Base-by-base conservation (phyloP, 192 early-diverging fungal species). In the Chytriomyces hyalinus region DNA sequence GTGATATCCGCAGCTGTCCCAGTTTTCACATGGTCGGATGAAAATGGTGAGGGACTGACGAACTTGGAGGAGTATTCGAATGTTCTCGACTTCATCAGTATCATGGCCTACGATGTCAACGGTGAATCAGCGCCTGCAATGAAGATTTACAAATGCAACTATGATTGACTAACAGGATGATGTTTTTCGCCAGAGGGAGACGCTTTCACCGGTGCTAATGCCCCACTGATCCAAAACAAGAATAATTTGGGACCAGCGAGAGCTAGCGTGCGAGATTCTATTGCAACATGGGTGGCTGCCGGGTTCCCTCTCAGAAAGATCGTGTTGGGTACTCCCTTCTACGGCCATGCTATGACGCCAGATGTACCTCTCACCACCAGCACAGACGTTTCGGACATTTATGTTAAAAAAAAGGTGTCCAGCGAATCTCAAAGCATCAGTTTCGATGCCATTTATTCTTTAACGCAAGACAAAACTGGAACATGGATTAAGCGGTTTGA, bases 401-500 rank as follows among this genome's bases (percentile, higher is more conserved):
- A 57, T 4, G 20, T 57, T 5, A 57, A 20, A 13, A 57, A 57
- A 13, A 57, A 57, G 15, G 53, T n/a, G 13, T 20, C 53, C 53
- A 57, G 53, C 53, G 20, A 57, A 13, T 57, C 20, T 20, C 20
- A 13, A 13, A 57, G 53, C 53, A 57, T 57, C 15, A 20, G 15
- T 1, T 20, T 57, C 5, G 13, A 57, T 3, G 53, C 53, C 2
- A 57, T 57, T n/a, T n/a, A 13, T 57, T 13, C 53, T 13, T 20
- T 13, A 20, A 20, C 15, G 53, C 53, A 57, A 20, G 53, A 57
- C 53, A n/a, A 0, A 20, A 20, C 53, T 13, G 53, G 53, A 57
- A 6, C 11, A 62, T 95, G 92, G 92, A 67, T 88, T 0, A 84
- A 89, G 22, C 82, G 87, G 67, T 92, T 88, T 86, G 92, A 94